Evolutionary conservation across 2,329 filamentous ascomycete species (phyloP).

Genomic region (Ascosphaera apis): DNA sequence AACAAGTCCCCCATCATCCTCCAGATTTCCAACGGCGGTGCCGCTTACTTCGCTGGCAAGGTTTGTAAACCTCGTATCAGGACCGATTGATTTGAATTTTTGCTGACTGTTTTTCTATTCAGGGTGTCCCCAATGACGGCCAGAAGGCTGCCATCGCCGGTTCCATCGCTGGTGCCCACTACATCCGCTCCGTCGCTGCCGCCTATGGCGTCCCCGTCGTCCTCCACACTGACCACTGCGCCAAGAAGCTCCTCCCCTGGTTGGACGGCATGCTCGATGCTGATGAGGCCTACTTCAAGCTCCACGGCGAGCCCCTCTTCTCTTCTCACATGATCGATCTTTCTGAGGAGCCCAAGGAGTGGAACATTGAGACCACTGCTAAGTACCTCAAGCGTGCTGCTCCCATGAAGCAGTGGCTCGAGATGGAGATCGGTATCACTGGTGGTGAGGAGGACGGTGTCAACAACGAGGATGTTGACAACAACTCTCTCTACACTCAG

Average conservation of each 20-base stretch:
- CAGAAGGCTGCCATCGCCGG: slow-evolving; percentile 79
- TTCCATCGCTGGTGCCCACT: slow-evolving; percentile 73
- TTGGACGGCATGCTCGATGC: slow-evolving; percentile 86
- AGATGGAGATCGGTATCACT: slow-evolving; percentile 95
- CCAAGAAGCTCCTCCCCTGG: slow-evolving; percentile 98
- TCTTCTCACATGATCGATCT: slow-evolving; percentile 97
- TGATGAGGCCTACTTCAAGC: slow-evolving; percentile 89
- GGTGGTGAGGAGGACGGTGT: slow-evolving; percentile 96
- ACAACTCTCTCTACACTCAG: slow-evolving; percentile 92
- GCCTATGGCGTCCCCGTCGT: slow-evolving; percentile 75
- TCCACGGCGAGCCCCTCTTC: slow-evolving; percentile 78
- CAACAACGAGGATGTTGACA: slow-evolving; percentile 96
- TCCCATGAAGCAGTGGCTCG: slow-evolving; percentile 96
- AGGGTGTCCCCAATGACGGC: slow-evolving; percentile 57
- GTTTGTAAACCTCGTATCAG: slow-evolving; percentile 23
- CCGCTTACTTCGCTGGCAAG: slow-evolving; percentile 82
- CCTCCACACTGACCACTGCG: slow-evolving; percentile 94
- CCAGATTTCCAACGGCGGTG: slow-evolving; percentile 81
- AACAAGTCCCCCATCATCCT: slow-evolving; percentile 79
- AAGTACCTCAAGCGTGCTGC: slow-evolving; percentile 84
- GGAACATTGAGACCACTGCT: slow-evolving; percentile 79
- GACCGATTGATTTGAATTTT: not conserved
- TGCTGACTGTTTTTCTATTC: slow-evolving; percentile 4
- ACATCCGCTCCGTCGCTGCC: slow-evolving; percentile 71
- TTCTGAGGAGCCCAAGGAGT: slow-evolving; percentile 72